Percentiles rank a stretch among this genome's conserved stretches.
phyloP scores from a whole-genome alignment of 2,329 filamentous ascomycete genomes.

The Penicillium frequentans region DNA sequence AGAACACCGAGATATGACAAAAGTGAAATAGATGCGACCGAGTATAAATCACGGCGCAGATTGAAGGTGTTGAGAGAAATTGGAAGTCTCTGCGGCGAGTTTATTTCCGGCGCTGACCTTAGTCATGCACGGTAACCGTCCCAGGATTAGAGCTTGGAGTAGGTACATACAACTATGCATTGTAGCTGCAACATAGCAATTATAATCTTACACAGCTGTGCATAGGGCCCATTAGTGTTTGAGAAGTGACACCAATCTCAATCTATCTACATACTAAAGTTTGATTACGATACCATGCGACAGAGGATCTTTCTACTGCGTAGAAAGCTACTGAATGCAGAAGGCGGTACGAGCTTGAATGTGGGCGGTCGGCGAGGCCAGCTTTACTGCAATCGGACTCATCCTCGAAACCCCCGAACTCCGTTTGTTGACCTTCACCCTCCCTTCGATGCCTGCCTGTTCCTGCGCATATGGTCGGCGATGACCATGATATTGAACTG shows the following conservation, averaged over 20 bases:
- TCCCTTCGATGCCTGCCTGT: slow-evolving; percentile 32
- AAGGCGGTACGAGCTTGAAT: background rate
- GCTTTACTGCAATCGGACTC: slow-evolving; percentile 18
- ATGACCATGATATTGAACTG: slow-evolving; percentile 44
- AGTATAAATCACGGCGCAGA: slow-evolving; percentile 16
- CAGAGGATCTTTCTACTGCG: background rate
- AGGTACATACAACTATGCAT: background rate
- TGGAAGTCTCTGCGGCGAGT: slow-evolving; percentile 21
- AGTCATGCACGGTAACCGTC: background rate
- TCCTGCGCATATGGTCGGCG: slow-evolving; percentile 28
- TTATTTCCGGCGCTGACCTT: slow-evolving; percentile 12
- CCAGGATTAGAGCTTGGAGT: background rate
- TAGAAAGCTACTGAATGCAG: background rate
- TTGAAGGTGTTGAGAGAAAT: slow-evolving; percentile 4
- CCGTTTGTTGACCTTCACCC: slow-evolving; percentile 4
- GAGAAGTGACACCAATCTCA: background rate
- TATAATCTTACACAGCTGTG: background rate
- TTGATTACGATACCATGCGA: background rate
- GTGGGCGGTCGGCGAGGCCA: slow-evolving; percentile 14
- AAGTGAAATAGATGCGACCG: slow-evolving; percentile 11
- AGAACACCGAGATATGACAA: background rate
- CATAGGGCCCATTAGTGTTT: background rate
- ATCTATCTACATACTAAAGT: background rate
- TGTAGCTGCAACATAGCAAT: background rate
- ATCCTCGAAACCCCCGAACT: background rate